These are phyloP conservation scores for Pseudohalonectria lignicola DNA, from an alignment of 2,329 filamentous ascomycete genomes.

Conservation along the genomic window DNA sequence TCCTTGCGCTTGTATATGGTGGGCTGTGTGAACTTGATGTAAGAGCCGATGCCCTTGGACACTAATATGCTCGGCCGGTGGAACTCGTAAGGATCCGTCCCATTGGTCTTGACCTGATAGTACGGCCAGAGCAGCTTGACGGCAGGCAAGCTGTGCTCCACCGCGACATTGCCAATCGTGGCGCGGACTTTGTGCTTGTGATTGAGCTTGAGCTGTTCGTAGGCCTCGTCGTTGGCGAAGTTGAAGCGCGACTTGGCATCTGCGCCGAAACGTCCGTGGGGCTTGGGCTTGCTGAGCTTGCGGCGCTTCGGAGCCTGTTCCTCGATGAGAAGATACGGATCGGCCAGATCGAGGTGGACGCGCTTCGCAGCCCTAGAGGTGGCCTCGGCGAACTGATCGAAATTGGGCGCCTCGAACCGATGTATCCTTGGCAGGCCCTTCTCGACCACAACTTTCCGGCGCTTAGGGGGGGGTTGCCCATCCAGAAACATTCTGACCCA, in stretches of 20 bases:
- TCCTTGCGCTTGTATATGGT: conserved; percentile 66
- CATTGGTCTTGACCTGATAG: conserved; percentile 77
- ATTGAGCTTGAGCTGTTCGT: conserved; percentile 92
- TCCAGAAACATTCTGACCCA: conserved; percentile 52
- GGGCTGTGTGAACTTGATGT: conserved; percentile 61
- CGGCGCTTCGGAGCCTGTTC: conserved; percentile 51
- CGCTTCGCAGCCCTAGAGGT: conserved; percentile 66
- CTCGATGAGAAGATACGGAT: conserved; percentile 77
- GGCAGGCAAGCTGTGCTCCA: conserved; percentile 90
- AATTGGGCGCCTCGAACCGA: conserved; percentile 53
- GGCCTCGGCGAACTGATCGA: conserved; percentile 70
- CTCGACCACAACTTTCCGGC: conserved; percentile 45
- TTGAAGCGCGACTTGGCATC: conserved; percentile 80
- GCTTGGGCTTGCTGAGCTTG: conserved; percentile 49
- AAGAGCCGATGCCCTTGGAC: conserved; percentile 52
- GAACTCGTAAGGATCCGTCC: conserved; percentile 61
- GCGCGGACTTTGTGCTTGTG: conserved; percentile 93
- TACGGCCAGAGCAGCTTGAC: conserved; percentile 90
- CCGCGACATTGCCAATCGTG: conserved; percentile 79
- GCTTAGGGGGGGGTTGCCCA: conserved; percentile 43
- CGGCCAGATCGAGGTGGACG: conserved; percentile 76
- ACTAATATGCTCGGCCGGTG: conserved; percentile 73
- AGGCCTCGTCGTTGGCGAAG: conserved; percentile 90
- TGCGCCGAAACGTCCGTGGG: conserved; percentile 58
- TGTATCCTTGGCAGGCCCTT: conserved; percentile 44